These are phyloP conservation scores for Candida maris DNA, from an alignment of 805 yeast genomes.

Conservation along the genomic window DNA sequence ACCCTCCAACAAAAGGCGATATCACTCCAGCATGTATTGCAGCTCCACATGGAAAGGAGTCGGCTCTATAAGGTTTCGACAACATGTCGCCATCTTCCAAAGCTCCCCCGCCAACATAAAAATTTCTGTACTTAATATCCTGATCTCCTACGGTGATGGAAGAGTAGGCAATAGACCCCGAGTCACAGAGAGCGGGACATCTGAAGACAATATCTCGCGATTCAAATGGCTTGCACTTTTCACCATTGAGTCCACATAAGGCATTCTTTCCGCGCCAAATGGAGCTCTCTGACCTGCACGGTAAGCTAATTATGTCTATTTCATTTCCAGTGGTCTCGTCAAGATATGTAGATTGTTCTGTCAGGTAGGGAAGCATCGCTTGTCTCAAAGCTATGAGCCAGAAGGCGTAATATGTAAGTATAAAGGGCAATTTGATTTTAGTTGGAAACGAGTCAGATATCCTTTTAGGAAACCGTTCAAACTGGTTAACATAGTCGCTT, in stretches of 20 bases:
- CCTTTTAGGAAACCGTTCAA: slow-evolving; percentile 44
- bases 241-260: slow-evolving; percentile 70
- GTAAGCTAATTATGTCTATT: slow-evolving; percentile 38
- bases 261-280: slow-evolving; percentile 78
- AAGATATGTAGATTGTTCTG: slow-evolving; percentile 36
- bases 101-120: slow-evolving; percentile 75
- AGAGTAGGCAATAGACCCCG: slow-evolving; percentile 72
- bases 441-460: slow-evolving; percentile 30
- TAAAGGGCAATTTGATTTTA: slow-evolving; percentile 27
- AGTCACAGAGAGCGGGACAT: slow-evolving; percentile 87
- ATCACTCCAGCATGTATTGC: slow-evolving; percentile 83
- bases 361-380: slow-evolving; percentile 44
- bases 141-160: slow-evolving; percentile 70
- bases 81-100: slow-evolving; percentile 27
- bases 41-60: slow-evolving; percentile 85
- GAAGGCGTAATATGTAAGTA: slow-evolving; percentile 38
- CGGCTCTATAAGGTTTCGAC: slow-evolving; percentile 74
- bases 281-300: slow-evolving; percentile 43
- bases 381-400: slow-evolving; percentile 43
- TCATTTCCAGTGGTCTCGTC: slow-evolving; percentile 11
- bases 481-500: slow-evolving; percentile 16
- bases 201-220: slow-evolving; percentile 51
- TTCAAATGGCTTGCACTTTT: slow-evolving; percentile 48
- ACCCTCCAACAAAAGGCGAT: slow-evolving; percentile 74
- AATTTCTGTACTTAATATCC: slow-evolving; percentile 65